These are phyloP conservation scores for Phytopythium kandeliae DNA, from an alignment of 352 stramenopile species.

Conservation along the genomic window DNA sequence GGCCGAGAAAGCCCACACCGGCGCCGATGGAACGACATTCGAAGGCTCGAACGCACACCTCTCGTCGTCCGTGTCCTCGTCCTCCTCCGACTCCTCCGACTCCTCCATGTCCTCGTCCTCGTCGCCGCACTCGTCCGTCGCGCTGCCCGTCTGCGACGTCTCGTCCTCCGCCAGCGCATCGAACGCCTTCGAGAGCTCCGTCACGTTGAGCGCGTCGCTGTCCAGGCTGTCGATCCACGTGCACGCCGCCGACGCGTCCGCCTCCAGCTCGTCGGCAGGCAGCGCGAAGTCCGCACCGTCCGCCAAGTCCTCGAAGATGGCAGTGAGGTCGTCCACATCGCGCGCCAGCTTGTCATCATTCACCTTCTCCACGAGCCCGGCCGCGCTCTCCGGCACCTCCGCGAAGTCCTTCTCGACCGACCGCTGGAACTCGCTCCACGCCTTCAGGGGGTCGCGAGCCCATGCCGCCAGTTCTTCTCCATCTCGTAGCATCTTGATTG, in stretches of 20 bases:
- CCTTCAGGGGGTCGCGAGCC: slow-evolving; percentile 44
- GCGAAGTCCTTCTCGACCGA: slow-evolving; percentile 33
- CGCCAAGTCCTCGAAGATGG: slow-evolving; percentile 68
- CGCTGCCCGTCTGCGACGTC: slow-evolving; percentile 12
- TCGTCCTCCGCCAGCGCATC: slow-evolving; percentile 50
- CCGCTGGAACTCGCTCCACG: slow-evolving; percentile 45
- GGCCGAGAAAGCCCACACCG: slow-evolving; percentile 42
- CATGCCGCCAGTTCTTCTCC: slow-evolving; percentile 51
- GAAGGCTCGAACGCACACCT: slow-evolving; percentile 8
- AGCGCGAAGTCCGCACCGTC: slow-evolving; percentile 56
- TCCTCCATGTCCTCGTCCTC: slow-evolving; percentile 40
- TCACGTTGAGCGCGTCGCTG: slow-evolving; percentile 61
- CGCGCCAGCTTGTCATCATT: slow-evolving; percentile 68
- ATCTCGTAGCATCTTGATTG: slow-evolving; percentile 53
- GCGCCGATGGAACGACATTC: slow-evolving; percentile 47
- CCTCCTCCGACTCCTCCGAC: slow-evolving; percentile 22
- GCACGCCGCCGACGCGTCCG: slow-evolving; percentile 20
- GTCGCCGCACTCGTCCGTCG: slow-evolving; percentile 23
- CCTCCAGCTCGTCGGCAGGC: slow-evolving; percentile 39
- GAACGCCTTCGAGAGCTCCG: slow-evolving; percentile 65
- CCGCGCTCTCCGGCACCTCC: slow-evolving; percentile 8
- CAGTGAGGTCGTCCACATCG: slow-evolving; percentile 70
- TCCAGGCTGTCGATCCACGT: slow-evolving; percentile 66
- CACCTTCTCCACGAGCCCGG: slow-evolving; percentile 53
- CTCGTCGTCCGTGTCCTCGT: slow-evolving; percentile 23